Conservation (phyloP, 139 green algal genomes). For the Tetraselmis striata region DNA sequence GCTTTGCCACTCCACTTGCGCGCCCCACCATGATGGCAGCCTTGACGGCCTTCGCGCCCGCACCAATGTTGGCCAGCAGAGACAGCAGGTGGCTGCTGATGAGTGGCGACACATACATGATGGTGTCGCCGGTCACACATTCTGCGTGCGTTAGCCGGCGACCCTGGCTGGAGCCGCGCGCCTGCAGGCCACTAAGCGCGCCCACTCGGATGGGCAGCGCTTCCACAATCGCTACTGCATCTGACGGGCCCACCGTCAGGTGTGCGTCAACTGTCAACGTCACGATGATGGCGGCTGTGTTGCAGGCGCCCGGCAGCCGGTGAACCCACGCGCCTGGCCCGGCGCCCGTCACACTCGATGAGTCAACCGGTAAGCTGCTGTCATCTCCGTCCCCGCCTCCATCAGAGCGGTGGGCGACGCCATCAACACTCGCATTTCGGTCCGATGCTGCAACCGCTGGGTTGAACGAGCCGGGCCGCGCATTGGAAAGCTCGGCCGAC, state of each 20-base stretch:
- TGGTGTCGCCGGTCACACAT: neutral
- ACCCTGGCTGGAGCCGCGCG: too few relatives aligned
- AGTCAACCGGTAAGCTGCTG: too few relatives aligned
- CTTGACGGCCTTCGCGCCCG: neutral
- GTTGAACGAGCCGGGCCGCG: neutral
- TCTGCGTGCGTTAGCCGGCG: neutral
- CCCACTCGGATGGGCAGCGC: neutral
- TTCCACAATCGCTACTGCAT: neutral
- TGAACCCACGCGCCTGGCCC: neutral
- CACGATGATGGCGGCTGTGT: neutral
- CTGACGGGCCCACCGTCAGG: neutral
- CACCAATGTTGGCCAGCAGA: neutral
- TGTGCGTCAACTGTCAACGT: neutral
- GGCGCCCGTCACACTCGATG: too few relatives aligned
- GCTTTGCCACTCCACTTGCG: too few relatives aligned
- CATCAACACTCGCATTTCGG: too few relatives aligned
- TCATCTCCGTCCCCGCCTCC: too few relatives aligned
- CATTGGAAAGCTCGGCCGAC: neutral
- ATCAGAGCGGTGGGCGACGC: too few relatives aligned
- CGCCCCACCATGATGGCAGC: neutral
- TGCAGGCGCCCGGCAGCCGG: neutral
- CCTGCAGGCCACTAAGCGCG: neutral
- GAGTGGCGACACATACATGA: neutral
- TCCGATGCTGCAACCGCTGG: too few relatives aligned
- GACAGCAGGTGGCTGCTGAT: neutral